phyloP scores from a whole-genome alignment of 805 yeast species.

The Wickerhamia fluorescens region DNA sequence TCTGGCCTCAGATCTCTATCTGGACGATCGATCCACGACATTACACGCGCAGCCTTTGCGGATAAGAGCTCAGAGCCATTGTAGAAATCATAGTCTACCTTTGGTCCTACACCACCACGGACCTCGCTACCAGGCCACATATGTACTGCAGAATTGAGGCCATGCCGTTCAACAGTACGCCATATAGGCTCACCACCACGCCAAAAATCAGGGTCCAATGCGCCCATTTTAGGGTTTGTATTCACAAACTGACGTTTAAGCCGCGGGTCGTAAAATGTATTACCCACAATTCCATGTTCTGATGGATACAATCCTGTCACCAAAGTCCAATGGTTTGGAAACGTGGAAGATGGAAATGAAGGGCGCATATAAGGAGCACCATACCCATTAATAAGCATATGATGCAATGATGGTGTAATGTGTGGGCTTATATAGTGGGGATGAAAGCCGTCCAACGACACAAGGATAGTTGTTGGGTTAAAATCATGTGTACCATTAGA shows the following conservation, averaged over 20 bases:
- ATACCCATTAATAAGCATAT: conserved; percentile 42
- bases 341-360: conserved; percentile 81
- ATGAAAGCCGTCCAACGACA: conserved; percentile 86
- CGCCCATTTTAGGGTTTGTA: conserved; percentile 47
- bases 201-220: conserved; percentile 61
- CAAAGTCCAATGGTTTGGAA: conserved; percentile 89
- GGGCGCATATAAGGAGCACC: conserved; percentile 84
- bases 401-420: conserved; percentile 66
- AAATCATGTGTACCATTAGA: conserved; percentile 63
- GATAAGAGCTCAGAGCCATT: conserved; percentile 56
- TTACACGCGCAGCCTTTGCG: conserved; percentile 49
- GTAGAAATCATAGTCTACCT: conserved; percentile 54
- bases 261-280: conserved; percentile 64
- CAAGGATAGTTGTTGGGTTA: conserved; percentile 71
- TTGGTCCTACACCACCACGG: conserved; percentile 39
- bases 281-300: conserved; percentile 83
- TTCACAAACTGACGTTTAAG: conserved; percentile 53
- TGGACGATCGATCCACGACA: conserved; percentile 58
- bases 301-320: conserved; percentile 82
- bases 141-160: conserved; percentile 66
- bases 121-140: conserved; percentile 97
- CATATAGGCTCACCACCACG: conserved; percentile 82
- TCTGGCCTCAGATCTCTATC: conserved; percentile 58
- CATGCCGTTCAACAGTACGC: conserved; percentile 64
- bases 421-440: conserved; percentile 71